Conservation (phyloP, 2,329 filamentous ascomycete genomes). For the Tolypocladium amazonense region DNA sequence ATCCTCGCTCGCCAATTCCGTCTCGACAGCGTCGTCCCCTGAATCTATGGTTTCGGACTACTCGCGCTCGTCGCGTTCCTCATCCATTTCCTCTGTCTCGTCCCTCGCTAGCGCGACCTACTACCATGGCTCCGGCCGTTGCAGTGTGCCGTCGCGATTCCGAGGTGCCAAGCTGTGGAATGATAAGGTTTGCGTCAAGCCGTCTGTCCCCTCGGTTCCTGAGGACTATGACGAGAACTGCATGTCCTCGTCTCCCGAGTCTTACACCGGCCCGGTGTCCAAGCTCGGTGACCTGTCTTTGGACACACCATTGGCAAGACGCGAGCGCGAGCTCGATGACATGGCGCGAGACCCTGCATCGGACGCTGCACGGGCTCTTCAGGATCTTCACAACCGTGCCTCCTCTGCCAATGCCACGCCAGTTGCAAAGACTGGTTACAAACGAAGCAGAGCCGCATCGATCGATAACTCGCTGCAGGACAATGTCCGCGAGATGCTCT, state of each 20-base stretch:
- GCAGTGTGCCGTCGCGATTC: conserved; percentile 53
- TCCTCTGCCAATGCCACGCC: conserved; percentile 25
- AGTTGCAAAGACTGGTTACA: conserved; percentile 31
- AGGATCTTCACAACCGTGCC: conserved; percentile 48
- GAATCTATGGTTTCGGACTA: conserved; percentile 58
- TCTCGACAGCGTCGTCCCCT: conserved; percentile 53
- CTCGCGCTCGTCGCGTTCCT: conserved; percentile 51
- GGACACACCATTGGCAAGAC: conserved; percentile 34
- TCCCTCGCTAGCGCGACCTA: conserved; percentile 49
- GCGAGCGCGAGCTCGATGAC: conserved; percentile 35
- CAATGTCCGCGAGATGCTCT: conserved; percentile 54
- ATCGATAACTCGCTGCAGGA: conserved; percentile 53
- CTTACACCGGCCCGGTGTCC: conserved; percentile 40
- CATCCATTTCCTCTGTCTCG: conserved; percentile 53
- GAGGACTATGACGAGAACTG: conserved; percentile 43
- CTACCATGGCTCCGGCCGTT: conserved; percentile 26
- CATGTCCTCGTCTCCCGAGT: conserved; percentile 45
- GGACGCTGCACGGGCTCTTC: conserved; percentile 47
- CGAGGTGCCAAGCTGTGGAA: conserved; percentile 47
- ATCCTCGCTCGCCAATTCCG: conserved; percentile 52
- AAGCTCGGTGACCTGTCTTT: conserved; percentile 40
- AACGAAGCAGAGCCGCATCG: conserved; percentile 50
- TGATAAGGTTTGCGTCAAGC: conserved; percentile 43
- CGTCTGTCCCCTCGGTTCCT: conserved; percentile 44
- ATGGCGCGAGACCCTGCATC: conserved; percentile 31